Evolutionary conservation across 306 rosid genomes (phyloP).

Genomic region (Ormosia semicastrata): DNA sequence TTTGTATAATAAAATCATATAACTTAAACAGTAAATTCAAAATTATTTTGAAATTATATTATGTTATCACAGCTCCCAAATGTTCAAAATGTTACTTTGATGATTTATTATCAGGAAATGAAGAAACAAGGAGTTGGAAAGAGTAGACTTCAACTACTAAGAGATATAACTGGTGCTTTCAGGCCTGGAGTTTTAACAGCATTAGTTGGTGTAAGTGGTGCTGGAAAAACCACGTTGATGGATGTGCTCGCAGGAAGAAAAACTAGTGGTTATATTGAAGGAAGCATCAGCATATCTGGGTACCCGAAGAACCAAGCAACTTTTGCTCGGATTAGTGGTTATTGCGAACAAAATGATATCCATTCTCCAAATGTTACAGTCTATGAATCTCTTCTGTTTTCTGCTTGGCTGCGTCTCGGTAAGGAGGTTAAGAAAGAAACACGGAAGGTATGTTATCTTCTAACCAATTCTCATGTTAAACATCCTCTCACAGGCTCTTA

Average conservation of each 20-base stretch:
- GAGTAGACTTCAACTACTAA: slow-evolving; percentile 42
- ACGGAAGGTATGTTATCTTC: slow-evolving; percentile 33
- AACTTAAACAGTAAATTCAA: neutral
- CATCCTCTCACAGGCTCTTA: neutral
- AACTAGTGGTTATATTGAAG: slow-evolving; percentile 48
- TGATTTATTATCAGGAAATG: slow-evolving; percentile 42
- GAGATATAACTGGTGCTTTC: slow-evolving; percentile 47
- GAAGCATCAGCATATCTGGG: slow-evolving; percentile 46
- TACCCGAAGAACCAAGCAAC: slow-evolving; percentile 48
- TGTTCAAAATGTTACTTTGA: neutral
- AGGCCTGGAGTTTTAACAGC: slow-evolving; percentile 52
- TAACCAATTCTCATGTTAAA: neutral
- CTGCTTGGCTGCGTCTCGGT: slow-evolving; percentile 46
- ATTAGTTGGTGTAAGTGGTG: slow-evolving; percentile 53
- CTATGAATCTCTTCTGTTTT: slow-evolving; percentile 49
- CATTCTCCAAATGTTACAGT: slow-evolving; percentile 54
- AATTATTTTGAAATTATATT: neutral
- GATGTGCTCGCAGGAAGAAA: slow-evolving; percentile 60
- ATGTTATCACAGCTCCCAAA: neutral
- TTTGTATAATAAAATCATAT: neutral
- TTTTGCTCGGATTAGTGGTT: slow-evolving; percentile 51
- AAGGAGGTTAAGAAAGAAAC: slow-evolving; percentile 41
- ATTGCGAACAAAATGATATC: slow-evolving; percentile 60
- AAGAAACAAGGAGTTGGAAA: slow-evolving; percentile 42
- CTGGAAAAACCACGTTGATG: slow-evolving; percentile 58